Percentiles rank a stretch among this genome's conserved stretches.
Evolutionary conservation across 1,284 basidiomycete genomes (phyloP).

Genomic region (Trametes hirsuta): DNA sequence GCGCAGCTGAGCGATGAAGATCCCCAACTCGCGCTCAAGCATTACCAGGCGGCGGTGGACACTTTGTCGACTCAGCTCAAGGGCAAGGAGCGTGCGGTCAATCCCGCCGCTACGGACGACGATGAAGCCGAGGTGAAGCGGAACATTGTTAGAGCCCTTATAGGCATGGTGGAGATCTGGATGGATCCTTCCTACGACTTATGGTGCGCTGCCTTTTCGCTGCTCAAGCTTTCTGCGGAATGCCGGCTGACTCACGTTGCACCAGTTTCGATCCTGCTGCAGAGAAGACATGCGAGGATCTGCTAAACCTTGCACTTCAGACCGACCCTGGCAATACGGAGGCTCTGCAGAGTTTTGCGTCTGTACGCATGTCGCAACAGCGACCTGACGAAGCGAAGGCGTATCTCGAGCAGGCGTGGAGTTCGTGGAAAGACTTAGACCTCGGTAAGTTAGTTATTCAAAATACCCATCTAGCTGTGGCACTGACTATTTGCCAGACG

Average conservation of each 20-base stretch:
- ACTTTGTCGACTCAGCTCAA: constrained; percentile 74
- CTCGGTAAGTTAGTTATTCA: constrained; percentile 49
- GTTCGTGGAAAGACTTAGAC: constrained; percentile 75
- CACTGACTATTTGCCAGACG: constrained; percentile 49
- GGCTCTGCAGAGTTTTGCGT: constrained; percentile 82
- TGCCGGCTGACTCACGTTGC: neutral
- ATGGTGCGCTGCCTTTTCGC: constrained; percentile 59
- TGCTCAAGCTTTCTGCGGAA: neutral
- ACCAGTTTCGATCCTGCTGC: constrained; percentile 80
- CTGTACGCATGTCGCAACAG: constrained; percentile 88
- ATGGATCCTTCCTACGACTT: constrained; percentile 89
- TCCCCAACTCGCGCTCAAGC: constrained; percentile 74
- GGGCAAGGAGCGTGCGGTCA: constrained; percentile 62
- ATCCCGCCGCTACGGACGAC: constrained; percentile 41
- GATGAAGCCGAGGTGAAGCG: constrained; percentile 69
- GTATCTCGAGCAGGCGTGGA: constrained; percentile 73
- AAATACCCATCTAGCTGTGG: neutral
- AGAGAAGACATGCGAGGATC: constrained; percentile 79
- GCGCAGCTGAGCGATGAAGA: constrained; percentile 84
- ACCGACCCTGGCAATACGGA: constrained; percentile 81
- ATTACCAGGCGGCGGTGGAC: constrained; percentile 83
- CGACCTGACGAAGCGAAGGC: constrained; percentile 80
- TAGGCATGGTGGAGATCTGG: constrained; percentile 96
- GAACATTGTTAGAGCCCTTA: constrained; percentile 82
- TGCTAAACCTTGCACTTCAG: constrained; percentile 74